Base-by-base conservation (phyloP, 73 alveolate species). In the Paramecium octaurelia region DNA sequence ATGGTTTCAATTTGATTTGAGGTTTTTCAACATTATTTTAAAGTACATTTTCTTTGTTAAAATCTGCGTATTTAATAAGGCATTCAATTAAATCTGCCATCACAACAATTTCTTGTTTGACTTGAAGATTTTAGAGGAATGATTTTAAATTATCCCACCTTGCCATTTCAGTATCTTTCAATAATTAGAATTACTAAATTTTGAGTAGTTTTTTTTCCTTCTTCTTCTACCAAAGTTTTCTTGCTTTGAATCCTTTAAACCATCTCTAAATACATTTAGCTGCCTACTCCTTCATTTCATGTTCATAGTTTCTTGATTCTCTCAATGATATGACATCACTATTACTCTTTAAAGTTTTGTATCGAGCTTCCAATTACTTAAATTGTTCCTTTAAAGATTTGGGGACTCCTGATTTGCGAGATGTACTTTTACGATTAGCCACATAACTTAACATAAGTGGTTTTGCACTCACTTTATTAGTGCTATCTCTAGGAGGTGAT, bases 391-490 rank as follows among this genome's bases (percentile, higher is more conserved):
- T 80, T 24, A 80, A 48, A 24, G 64, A 31, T 48, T 80, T 44
- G 12, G 91, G 40, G 3, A 18, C 70, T 44, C 42, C 64, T 21
- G 46, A 43, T 35, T 80, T 80, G 18, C 43, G 46, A 3, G 46
- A 31, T 2, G 70, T 42, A 29, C 73, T 80, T 42, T 80, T 80
- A 23, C 50, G 43, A 31, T 80, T 44, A 44, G 91, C 73, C 29
- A 80, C 91, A 48, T 80, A 80, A 24, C 76, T 44, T 11, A 80
- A 21, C 91, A 80, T 80, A 20, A 80, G 44, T 18, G 91, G 91
- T 46, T 80, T 80, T 38, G 70, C 43, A 43, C 50, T 80, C 0
- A 80, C 12, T 24, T 40, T 80, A 44, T 80, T 44, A n/a, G 88
- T 12, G 8, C 91, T 80, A 35, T 80, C 91, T 24, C 91, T 80